Percentiles rank a stretch among this genome's conserved stretches.
phyloP scores from a whole-genome alignment of 257 asterid species.

The Ophiorrhiza pumila region DNA sequence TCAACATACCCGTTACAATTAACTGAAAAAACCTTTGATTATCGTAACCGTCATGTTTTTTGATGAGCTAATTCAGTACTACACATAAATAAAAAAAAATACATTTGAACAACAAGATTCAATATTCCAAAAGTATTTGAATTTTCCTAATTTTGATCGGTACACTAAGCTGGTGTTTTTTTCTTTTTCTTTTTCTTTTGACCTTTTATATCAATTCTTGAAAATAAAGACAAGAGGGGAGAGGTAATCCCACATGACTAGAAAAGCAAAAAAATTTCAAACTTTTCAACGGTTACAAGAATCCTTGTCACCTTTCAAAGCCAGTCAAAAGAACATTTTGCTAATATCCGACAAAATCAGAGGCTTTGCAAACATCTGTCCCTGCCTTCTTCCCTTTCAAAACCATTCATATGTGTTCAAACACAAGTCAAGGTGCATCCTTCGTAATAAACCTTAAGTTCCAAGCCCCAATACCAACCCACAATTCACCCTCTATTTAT shows the following conservation, averaged over 20 bases:
- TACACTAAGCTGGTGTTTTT: background rate
- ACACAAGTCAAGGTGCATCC: slow-evolving; percentile 26
- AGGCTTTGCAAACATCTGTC: slow-evolving; percentile 54
- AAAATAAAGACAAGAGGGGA: slow-evolving; percentile 26
- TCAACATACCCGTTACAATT: no score
- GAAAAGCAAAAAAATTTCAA: slow-evolving; percentile 29
- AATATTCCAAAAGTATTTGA: no score
- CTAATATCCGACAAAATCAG: slow-evolving; percentile 66
- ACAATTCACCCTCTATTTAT: slow-evolving; percentile 16
- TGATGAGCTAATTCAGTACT: no score
- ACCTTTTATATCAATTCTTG: slow-evolving; percentile 9
- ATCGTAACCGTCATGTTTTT: no score
- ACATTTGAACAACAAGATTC: no score
- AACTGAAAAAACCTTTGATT: no score
- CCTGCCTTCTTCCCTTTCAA: slow-evolving; percentile 33
- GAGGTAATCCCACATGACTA: slow-evolving; percentile 18
- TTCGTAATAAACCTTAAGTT: slow-evolving; percentile 21
- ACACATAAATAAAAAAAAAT: no score
- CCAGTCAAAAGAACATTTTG: slow-evolving; percentile 85
- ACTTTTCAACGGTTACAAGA: slow-evolving; percentile 57
- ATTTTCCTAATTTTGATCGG: no score
- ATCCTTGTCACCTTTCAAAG: slow-evolving; percentile 43
- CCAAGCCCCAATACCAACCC: background rate
- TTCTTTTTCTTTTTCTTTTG: background rate
- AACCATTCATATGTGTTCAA: slow-evolving; percentile 49